Evolutionary conservation across 2,329 filamentous ascomycete species (phyloP).

Genomic region (Penicillium sp.): DNA sequence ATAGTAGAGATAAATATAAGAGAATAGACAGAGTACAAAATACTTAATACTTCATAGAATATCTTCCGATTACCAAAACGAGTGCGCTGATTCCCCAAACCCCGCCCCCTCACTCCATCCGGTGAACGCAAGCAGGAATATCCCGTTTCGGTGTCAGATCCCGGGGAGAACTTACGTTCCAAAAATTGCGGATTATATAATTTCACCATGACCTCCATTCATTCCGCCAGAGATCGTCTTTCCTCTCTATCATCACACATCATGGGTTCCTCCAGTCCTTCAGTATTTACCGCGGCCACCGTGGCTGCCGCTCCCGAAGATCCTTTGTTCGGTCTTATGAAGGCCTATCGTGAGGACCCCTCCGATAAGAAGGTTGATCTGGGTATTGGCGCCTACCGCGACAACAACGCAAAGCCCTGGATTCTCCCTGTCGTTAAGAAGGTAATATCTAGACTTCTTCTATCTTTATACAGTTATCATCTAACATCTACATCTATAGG

Average conservation of each 20-base stretch:
- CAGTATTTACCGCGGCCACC: conserved; percentile 70
- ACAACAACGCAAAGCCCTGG: conserved; percentile 95
- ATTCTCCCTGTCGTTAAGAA: conserved; percentile 93
- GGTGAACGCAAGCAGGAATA: conserved; percentile 38
- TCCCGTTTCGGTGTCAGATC: conserved; percentile 26
- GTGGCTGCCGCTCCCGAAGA: conserved; percentile 93
- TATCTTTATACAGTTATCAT: not conserved
- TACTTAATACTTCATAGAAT: no score
- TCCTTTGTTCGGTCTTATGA: conserved; percentile 88
- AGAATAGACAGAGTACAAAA: not conserved
- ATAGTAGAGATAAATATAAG: not conserved
- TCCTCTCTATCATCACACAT: conserved; percentile 50
- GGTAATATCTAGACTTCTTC: conserved; percentile 49
- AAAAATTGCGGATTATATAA: conserved; percentile 7
- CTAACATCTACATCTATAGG: conserved; percentile 52
- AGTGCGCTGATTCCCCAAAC: not conserved
- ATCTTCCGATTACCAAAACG: not conserved
- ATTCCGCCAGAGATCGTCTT: conserved; percentile 31
- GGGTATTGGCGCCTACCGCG: conserved; percentile 92
- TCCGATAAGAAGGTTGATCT: conserved; percentile 82
- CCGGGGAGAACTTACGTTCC: conserved; percentile 14
- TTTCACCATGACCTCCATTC: conserved; percentile 21
- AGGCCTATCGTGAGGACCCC: conserved; percentile 77
- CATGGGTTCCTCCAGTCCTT: conserved; percentile 62
- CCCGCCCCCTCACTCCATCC: conserved; percentile 23